These are phyloP conservation scores for Protomyces gravidus DNA, from an alignment of 1,139 yeast genomes.

Conservation along the genomic window DNA sequence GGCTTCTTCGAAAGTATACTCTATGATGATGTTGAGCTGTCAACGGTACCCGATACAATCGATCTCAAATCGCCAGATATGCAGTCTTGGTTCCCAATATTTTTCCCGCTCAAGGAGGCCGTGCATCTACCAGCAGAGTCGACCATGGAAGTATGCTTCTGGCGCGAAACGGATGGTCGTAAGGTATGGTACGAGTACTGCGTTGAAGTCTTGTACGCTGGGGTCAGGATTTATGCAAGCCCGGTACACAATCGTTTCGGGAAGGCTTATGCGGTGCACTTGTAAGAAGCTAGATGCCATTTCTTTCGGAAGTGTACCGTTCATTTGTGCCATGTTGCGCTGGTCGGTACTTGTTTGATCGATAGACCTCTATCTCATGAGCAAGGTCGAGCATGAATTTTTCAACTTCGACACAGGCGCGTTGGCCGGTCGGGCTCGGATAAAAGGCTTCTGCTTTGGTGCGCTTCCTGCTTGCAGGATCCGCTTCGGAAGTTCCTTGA, in stretches of 20 bases:
- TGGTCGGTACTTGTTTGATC: too few relatives aligned
- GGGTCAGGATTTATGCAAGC: conserved; percentile 47
- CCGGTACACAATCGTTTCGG: conserved; percentile 45
- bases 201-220: conserved; percentile 49
- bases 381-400: too few relatives aligned
- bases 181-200: conserved; percentile 76
- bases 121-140: conserved; percentile 51
- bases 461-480: too few relatives aligned
- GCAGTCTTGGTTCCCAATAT: conserved; percentile 67
- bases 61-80: conserved; percentile 52
- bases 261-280: neutral
- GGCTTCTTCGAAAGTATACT: conserved; percentile 71
- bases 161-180: conserved; percentile 44
- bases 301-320: too few relatives aligned
- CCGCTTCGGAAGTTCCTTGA: too few relatives aligned
- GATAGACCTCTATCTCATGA: too few relatives aligned
- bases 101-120: conserved; percentile 58
- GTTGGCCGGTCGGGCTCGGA: too few relatives aligned
- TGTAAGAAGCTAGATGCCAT: too few relatives aligned
- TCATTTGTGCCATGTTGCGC: too few relatives aligned
- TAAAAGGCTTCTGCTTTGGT: too few relatives aligned
- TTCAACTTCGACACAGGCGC: too few relatives aligned
- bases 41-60: conserved; percentile 50
- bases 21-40: conserved; percentile 55
- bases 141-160: conserved; percentile 50